Evolutionary conservation across 805 yeast species (phyloP).

Genomic region (Saccharomyces paradoxus): DNA sequence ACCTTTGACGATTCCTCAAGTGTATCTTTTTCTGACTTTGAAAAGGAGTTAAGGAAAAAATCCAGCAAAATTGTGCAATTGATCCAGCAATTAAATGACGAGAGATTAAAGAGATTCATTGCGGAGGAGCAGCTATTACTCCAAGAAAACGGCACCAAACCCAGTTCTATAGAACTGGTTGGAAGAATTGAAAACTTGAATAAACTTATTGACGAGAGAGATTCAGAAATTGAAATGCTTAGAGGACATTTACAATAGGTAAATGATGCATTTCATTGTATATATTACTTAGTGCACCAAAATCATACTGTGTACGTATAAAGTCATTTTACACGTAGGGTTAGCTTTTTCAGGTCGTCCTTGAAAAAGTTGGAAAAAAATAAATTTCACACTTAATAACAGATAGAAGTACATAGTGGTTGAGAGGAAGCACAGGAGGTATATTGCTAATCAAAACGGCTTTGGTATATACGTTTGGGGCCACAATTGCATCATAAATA

Average conservation of each 20-base stretch:
- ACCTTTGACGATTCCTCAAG: not conserved
- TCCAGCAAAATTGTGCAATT: conserved; percentile 42
- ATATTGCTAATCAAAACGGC: not conserved
- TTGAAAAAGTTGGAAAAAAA: not conserved
- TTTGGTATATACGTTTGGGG: not conserved
- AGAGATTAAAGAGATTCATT: conserved; percentile 55
- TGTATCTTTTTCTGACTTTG: conserved; percentile 19
- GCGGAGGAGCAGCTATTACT: conserved; percentile 64
- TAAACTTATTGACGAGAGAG: conserved; percentile 39
- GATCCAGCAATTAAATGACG: conserved; percentile 51
- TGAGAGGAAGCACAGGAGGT: not conserved
- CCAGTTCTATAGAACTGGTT: conserved; percentile 47
- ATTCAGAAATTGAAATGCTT: conserved; percentile 39
- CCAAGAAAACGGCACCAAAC: conserved; percentile 44
- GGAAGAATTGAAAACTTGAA: conserved; percentile 49
- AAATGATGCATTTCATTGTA: not conserved
- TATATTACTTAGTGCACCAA: not conserved
- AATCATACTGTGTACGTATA: not conserved
- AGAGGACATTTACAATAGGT: not conserved
- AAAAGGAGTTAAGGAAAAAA: conserved; percentile 31
- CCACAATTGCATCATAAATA: not conserved
- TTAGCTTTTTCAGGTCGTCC: not conserved
- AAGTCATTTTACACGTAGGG: not conserved
- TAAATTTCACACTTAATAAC: not conserved
- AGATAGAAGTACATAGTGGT: not conserved